Conservation (phyloP, 2,329 filamentous ascomycete genomes). For the Fonsecaea pugnacius region DNA sequence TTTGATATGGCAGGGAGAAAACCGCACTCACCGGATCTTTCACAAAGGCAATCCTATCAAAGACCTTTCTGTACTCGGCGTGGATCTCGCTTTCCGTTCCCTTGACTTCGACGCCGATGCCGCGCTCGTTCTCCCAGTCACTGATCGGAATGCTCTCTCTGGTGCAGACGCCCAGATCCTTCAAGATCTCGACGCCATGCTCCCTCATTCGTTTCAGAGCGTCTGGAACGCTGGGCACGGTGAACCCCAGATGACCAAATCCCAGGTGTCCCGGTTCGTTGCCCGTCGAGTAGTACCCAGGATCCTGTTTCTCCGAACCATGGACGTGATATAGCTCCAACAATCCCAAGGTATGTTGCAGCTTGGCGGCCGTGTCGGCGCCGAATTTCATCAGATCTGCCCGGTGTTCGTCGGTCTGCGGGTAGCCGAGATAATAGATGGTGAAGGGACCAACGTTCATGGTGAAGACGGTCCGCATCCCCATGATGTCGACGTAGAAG, state of each 20-base stretch:
- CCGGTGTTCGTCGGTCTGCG: conserved; percentile 39
- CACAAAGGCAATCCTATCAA: conserved; percentile 46
- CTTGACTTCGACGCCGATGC: conserved; percentile 40
- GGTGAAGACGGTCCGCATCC: conserved; percentile 47
- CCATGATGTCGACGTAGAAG: conserved; percentile 47
- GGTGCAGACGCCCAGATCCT: conserved; percentile 41
- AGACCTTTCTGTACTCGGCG: conserved; percentile 43
- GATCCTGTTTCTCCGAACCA: conserved; percentile 40
- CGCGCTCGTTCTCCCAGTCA: conserved; percentile 43
- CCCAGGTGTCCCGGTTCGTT: conserved; percentile 45
- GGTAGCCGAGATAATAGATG: conserved; percentile 48
- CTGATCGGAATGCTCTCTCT: conserved; percentile 42
- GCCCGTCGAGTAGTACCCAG: conserved; percentile 38
- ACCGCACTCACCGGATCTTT: conserved; percentile 44
- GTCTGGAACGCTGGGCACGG: conserved; percentile 44
- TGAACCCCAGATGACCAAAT: conserved; percentile 47
- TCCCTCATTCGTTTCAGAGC: conserved; percentile 41
- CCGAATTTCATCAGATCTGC: conserved; percentile 41
- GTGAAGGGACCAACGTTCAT: conserved; percentile 48
- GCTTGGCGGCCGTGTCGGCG: conserved; percentile 36
- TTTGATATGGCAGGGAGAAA: neutral
- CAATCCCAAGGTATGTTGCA: conserved; percentile 43
- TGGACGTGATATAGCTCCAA: conserved; percentile 47
- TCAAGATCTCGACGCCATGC: conserved; percentile 42
- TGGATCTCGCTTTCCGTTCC: conserved; percentile 40